Evolutionary conservation across 345 rosid species (phyloP).

Genomic region (Turritis glabra): DNA sequence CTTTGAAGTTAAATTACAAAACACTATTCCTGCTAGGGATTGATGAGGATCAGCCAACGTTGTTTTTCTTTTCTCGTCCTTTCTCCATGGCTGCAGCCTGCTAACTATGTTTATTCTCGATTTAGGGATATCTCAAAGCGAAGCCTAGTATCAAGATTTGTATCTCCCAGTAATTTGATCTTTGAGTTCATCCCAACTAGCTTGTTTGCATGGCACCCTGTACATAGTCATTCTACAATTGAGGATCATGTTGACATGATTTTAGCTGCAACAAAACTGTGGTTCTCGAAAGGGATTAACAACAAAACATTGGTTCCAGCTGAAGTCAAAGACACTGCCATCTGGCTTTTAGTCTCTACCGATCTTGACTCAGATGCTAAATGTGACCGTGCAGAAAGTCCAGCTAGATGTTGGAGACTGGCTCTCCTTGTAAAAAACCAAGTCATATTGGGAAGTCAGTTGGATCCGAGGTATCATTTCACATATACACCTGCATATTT

Average conservation of each 20-base stretch:
- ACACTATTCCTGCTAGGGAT: background rate
- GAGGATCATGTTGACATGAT: constrained; percentile 47
- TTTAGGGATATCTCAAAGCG: constrained; percentile 74
- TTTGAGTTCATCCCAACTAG: constrained; percentile 66
- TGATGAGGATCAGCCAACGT: constrained; percentile 14
- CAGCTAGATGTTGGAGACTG: constrained; percentile 62
- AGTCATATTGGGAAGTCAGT: constrained; percentile 58
- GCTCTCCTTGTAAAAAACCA: constrained; percentile 62
- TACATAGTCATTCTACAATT: constrained; percentile 37
- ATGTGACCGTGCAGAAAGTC: constrained; percentile 38
- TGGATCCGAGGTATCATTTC: constrained; percentile 65
- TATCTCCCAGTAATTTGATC: constrained; percentile 47
- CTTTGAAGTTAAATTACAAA: background rate
- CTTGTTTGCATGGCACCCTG: constrained; percentile 54
- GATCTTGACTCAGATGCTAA: constrained; percentile 41
- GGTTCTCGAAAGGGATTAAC: constrained; percentile 44
- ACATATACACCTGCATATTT: constrained; percentile 14
- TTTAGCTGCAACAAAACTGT: constrained; percentile 51
- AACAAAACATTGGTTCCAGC: constrained; percentile 43
- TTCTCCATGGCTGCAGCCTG: constrained; percentile 1
- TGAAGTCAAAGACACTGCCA: constrained; percentile 57
- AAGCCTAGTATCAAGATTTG: constrained; percentile 59
- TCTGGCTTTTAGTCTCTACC: constrained; percentile 75
- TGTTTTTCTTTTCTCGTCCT: background rate
- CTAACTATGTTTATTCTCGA: constrained; percentile 27